Evolutionary conservation across 768 basidiomycete genomes (phyloP).

Genomic region (Neoboletus subvelutipes): DNA sequence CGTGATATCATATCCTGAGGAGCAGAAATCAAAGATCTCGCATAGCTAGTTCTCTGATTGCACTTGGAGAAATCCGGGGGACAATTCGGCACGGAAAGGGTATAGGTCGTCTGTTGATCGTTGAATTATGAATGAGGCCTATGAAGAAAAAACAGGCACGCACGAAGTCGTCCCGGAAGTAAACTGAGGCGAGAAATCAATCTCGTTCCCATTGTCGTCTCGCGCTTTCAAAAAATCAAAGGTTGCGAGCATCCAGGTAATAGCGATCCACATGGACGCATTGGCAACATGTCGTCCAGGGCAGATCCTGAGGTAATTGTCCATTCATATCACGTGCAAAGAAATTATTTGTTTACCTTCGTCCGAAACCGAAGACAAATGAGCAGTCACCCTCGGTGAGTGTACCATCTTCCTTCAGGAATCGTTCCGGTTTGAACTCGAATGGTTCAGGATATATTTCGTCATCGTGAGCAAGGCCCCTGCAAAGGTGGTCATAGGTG

Average conservation of each 20-base stretch:
- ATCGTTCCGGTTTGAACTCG: slow-evolving; percentile 43
- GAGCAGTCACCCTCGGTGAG: slow-evolving; percentile 6
- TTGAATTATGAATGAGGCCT: not conserved
- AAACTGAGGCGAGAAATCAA: slow-evolving; percentile 27
- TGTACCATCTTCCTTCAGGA: slow-evolving; percentile 21
- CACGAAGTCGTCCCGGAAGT: slow-evolving; percentile 19
- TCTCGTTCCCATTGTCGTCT: slow-evolving; percentile 24
- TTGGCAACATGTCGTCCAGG: slow-evolving; percentile 25
- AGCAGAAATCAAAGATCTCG: slow-evolving; percentile 6
- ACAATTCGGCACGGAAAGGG: slow-evolving; percentile 24
- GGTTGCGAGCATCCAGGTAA: slow-evolving; percentile 22
- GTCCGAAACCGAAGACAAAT: slow-evolving; percentile 26
- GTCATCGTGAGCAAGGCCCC: slow-evolving; percentile 41
- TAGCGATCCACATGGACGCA: slow-evolving; percentile 28
- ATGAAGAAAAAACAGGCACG: not conserved
- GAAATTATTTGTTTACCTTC: slow-evolving; percentile 16
- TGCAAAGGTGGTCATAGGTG: slow-evolving; percentile 13
- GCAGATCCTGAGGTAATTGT: slow-evolving; percentile 15
- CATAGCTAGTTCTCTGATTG: slow-evolving; percentile 12
- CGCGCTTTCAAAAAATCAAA: slow-evolving; percentile 24
- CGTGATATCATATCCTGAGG: not conserved
- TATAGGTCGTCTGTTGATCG: slow-evolving; percentile 18
- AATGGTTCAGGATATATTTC: slow-evolving; percentile 40
- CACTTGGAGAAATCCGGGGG: slow-evolving; percentile 13
- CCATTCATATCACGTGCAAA: not conserved